Base-by-base conservation (phyloP, 148 eudicot species). In the Nyssa sinensis region DNA sequence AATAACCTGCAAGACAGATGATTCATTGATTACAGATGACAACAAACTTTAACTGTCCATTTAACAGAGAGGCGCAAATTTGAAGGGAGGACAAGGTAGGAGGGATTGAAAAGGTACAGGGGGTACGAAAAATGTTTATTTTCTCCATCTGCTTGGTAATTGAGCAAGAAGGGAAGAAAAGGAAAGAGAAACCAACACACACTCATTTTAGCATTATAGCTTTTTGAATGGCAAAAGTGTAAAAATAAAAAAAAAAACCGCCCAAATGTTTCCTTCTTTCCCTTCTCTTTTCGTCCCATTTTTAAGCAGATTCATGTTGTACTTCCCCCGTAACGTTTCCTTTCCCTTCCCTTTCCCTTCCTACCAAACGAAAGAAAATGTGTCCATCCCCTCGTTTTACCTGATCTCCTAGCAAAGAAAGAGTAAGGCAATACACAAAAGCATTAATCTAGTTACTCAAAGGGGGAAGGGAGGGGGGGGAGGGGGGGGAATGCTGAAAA, bases 1-100 rank as follows among this genome's bases (percentile, higher is more conserved):
- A 96, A 79, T 89, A 91, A 29, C 99, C 99, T 96, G 85, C 79
- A 72, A 73, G 29, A 78, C 63, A 44, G 32, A 57, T 55, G 24
- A 49, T 59, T 69, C 55, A 69, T 29, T 59, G 73, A 27, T 69
- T 39, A 41, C 23, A 16, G 11, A 44, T 21, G 59, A 55, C 17
- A 55, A 55, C 5, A 55, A 21, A 12, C 0, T 44, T 44, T 44
- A 14, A 11, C 16, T 14, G 16, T 44, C 51, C 51, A 44, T 11
- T 44, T 44, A 19, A 19, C 17, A 6, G 23, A n/a, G 59, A 55
- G 24, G 6, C 12, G 21, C 12, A 49, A 49, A 49, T 1, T 49
- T 4, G 3, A 14, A 49, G 21, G 57, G 0, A 10, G 21, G 21
- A 7, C 44, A 39, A 49, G 57, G 4, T 1, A 49, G 57, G 14